Evolutionary conservation across 1,139 yeast species (phyloP), one percentile per base, ranked within the genome.

Genomic region (Taphrina communis): DNA sequence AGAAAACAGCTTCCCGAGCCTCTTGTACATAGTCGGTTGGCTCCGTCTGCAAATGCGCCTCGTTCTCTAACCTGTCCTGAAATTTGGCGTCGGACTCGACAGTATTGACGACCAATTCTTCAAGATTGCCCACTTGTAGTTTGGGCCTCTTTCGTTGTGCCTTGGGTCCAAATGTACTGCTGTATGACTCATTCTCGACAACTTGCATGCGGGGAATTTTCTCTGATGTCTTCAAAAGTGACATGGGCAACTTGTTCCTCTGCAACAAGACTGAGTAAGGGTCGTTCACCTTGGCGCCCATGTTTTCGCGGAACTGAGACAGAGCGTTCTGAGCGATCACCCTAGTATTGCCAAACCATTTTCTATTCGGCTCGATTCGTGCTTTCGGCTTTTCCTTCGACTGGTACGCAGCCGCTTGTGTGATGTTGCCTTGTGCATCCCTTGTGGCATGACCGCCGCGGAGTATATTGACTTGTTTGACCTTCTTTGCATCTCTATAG

Each of bases 271-370:
- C 96, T 76, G 92, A 96, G 77, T 92, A 94, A 0, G 97, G 85
- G 77, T 93, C 97, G 74, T 88, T 84, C 74, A 89, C 85, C 75
- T 89, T 89, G 72, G 89, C 97, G 65, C 96, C 96, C 82, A 94
- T 84, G 7, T 97, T 97, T 75, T 91, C 95, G 78, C 99, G 85
- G 80, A 94, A 94, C 80, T 94, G 98, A 55, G 89, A 82, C 76
- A 94, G 82, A 0, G 99, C 97, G 81, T 95, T 97, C 78, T 94
- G 99, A 1, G 97, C 94, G 76, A 94, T 94, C 58, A 94, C 99
- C 76, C 99, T 86, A 38, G 99, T 92, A 79, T 92, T 94, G 67
- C 97, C 97, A 77, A 94, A 95, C 99, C 99, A 94, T 76, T 94
- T 86, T 77, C 97, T 86, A 78, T 94, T 93, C 5, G 99, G 99